These are phyloP conservation scores for Hypoxylon sp. DNA, from an alignment of 2,329 filamentous ascomycete genomes.

Conservation along the genomic window DNA sequence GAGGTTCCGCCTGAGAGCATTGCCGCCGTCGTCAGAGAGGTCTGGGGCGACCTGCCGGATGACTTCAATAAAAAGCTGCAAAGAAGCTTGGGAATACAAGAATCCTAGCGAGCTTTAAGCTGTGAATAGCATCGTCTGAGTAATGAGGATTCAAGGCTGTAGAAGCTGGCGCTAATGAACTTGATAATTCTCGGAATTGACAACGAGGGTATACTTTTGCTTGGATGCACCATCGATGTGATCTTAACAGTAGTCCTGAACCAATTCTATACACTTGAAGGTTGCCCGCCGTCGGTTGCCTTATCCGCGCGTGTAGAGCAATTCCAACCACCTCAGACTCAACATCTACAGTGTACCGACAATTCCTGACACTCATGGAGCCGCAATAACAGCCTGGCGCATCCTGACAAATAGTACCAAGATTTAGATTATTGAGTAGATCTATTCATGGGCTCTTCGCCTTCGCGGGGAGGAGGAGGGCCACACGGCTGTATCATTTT, in stretches of 20 bases:
- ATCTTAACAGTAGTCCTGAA: neutral
- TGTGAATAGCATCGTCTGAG: slow-evolving; percentile 36
- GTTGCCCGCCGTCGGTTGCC: neutral
- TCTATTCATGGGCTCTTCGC: slow-evolving; percentile 56
- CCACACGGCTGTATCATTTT: slow-evolving; percentile 78
- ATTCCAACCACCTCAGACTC: neutral
- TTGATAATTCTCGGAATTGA: slow-evolving; percentile 21
- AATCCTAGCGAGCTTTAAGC: slow-evolving; percentile 41
- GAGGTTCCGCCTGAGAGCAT: slow-evolving; percentile 87
- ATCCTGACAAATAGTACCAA: too few relatives aligned
- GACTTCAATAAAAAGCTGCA: slow-evolving; percentile 73
- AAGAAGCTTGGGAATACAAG: slow-evolving; percentile 71
- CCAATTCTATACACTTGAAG: neutral
- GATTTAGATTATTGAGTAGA: slow-evolving; percentile 11
- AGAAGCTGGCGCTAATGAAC: slow-evolving; percentile 2
- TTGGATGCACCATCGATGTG: neutral
- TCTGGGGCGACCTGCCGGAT: slow-evolving; percentile 68
- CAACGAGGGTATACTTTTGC: neutral
- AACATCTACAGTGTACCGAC: neutral
- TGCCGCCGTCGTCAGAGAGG: slow-evolving; percentile 75
- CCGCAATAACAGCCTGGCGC: neutral
- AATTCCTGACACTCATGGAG: neutral
- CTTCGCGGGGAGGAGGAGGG: slow-evolving; percentile 70
- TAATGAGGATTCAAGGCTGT: slow-evolving; percentile 34
- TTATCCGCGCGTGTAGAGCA: neutral